Percentiles rank a stretch among this genome's conserved stretches.
These are phyloP conservation scores for Serpula lacrymans DNA, from an alignment of 768 basidiomycete genomes.

Conservation along the genomic window DNA sequence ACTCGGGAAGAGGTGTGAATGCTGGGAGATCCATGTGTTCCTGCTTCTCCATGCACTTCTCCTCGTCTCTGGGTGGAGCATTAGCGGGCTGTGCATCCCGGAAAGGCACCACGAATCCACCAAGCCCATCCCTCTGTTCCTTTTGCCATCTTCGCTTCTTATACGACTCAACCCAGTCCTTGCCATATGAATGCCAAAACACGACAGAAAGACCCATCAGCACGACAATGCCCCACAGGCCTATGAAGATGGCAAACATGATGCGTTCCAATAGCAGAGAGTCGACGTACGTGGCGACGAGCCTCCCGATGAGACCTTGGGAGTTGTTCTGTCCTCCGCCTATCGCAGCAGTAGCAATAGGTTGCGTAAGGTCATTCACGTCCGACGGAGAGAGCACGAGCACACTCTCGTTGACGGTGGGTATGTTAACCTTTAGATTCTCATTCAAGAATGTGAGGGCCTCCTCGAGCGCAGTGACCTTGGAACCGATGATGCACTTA, in stretches of 20 bases:
- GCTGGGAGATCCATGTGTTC: constrained; percentile 32
- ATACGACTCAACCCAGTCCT: constrained; percentile 41
- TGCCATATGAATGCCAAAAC: constrained; percentile 69
- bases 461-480: constrained; percentile 81
- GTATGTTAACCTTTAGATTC: constrained; percentile 79
- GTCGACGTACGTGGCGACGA: constrained; percentile 70
- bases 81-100: constrained; percentile 12
- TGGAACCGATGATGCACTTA: constrained; percentile 86
- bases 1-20: constrained; percentile 50
- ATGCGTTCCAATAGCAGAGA: constrained; percentile 77
- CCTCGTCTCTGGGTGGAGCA: constrained; percentile 17
- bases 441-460: constrained; percentile 90
- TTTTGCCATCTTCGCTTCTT: constrained; percentile 47
- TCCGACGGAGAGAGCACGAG: constrained; percentile 72
- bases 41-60: constrained; percentile 17
- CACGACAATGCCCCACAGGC: constrained; percentile 79
- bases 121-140: constrained; percentile 48
- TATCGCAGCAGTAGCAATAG: constrained; percentile 82
- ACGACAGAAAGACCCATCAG: constrained; percentile 72
- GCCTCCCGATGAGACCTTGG: constrained; percentile 63
- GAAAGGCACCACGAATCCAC: constrained; percentile 35
- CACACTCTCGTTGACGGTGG: constrained; percentile 68
- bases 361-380: constrained; percentile 71
- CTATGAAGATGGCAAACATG: constrained; percentile 82
- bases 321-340: constrained; percentile 50